Base-by-base conservation (phyloP, 192 early-diverging fungal genomes). In the Coemansia sp. region DNA sequence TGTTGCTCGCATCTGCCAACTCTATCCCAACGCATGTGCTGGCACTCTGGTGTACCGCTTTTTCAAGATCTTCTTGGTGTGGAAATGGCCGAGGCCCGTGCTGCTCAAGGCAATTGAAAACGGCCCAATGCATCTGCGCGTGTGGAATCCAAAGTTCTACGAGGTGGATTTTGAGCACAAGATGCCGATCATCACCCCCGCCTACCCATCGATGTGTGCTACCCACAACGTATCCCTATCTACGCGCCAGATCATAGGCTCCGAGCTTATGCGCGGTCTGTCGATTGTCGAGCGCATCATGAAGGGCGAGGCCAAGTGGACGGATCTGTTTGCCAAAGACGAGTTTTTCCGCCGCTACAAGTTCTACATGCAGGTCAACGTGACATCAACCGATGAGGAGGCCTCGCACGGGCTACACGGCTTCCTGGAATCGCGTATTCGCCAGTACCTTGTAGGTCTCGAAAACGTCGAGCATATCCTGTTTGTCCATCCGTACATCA, bases 111-210 rank as follows among this genome's bases (percentile, higher is more conserved):
- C 71, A 10, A 90, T 97, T 18, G 94, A 95, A 61, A 91, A 91
- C 32, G 95, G 94, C 7, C 90, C 95, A 0, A 82, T 95, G 22
- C 86, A 88, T 40, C 89, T 96, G 8, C 83, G 92, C 30, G 93
- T 97, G 7, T 99, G 97, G 97, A 99, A 99, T 72, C 96, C 97
- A 56, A 87, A 87, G 74, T 61, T 95, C 4, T 94, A 96, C 75
- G 84, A 87, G 0, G 79, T 83, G 7, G 95, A 99, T 69, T 83
- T 79, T 61, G 83, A 70, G 6, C 97, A 99, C 73, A 84, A 87
- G 25, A 97, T 99, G 94, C 97, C 97, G 7, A 93, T 99, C 61
- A 99, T 99, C 68, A 99, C 97, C 10, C 97, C 97, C 5, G 95
- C 97, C 3, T 99, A 99, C 65, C 97, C 97, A 30, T 94, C 93